Evolutionary conservation across 148 eudicot genomes (phyloP).

Genomic region (Euryodendron excelsum): DNA sequence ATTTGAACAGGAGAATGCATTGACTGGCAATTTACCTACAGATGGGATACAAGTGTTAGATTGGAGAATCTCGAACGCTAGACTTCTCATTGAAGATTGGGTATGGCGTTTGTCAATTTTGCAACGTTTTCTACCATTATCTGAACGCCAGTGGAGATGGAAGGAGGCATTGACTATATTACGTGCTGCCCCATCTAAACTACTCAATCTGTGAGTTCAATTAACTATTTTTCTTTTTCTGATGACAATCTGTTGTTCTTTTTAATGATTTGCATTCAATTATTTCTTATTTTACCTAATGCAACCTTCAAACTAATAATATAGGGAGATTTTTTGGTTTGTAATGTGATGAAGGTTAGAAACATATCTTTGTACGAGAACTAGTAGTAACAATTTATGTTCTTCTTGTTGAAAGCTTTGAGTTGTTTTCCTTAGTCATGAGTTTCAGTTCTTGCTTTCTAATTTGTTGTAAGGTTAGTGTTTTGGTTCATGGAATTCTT

Average conservation of each 20-base stretch:
- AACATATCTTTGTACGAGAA: not conserved
- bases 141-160: slow-evolving; percentile 95
- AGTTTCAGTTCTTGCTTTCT: not conserved
- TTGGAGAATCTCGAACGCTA: slow-evolving; percentile 79
- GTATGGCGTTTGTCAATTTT: slow-evolving; percentile 94
- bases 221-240: not conserved
- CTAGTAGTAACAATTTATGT: not conserved
- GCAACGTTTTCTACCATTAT: slow-evolving; percentile 79
- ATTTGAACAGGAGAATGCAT: slow-evolving; percentile 37
- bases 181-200: slow-evolving; percentile 96
- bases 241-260: not conserved
- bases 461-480: not conserved
- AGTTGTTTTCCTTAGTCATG: not conserved
- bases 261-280: not conserved
- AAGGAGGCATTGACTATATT: slow-evolving; percentile 84
- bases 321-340: not conserved
- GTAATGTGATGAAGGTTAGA: not conserved
- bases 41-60: slow-evolving; percentile 68
- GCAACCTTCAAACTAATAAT: not conserved
- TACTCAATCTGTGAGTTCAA: slow-evolving; percentile 89
- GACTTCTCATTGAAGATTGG: slow-evolving; percentile 86
- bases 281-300: not conserved
- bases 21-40: slow-evolving; percentile 44
- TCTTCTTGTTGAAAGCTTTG: not conserved
- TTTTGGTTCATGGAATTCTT: not conserved